phyloP scores from a whole-genome alignment of 75 land plant species.

The Isoetes taiwanensis region DNA sequence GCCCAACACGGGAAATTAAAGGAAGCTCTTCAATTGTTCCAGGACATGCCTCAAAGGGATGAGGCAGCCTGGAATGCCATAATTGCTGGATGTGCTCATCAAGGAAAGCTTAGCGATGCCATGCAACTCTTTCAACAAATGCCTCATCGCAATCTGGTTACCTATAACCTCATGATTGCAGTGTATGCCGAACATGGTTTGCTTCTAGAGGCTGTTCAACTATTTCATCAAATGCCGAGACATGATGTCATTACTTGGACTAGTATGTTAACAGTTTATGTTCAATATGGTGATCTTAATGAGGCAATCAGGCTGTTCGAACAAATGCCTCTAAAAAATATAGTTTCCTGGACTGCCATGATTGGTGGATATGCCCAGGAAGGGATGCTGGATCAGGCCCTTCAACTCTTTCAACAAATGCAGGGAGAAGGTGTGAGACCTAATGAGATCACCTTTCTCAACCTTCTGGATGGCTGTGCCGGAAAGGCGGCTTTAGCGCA shows the following conservation, averaged over 20 bases:
- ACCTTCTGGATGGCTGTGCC: slow-evolving; percentile 33
- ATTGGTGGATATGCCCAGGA: slow-evolving; percentile 44
- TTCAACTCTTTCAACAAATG: slow-evolving; percentile 25
- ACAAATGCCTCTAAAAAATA: slow-evolving; percentile 24
- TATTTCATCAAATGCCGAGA: not conserved
- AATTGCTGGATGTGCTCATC: too few relatives aligned
- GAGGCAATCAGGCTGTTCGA: slow-evolving; percentile 26
- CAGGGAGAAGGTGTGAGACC: slow-evolving; percentile 15
- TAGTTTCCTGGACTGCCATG: slow-evolving; percentile 47
- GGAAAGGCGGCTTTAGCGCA: slow-evolving; percentile 13
- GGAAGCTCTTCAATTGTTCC: slow-evolving; percentile 7
- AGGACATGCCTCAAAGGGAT: slow-evolving; percentile 23
- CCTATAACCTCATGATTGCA: too few relatives aligned
- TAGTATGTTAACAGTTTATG: slow-evolving; percentile 33
- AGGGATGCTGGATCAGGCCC: slow-evolving; percentile 33
- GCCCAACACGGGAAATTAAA: slow-evolving; percentile 28
- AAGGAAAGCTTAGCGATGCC: too few relatives aligned
- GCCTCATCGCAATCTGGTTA: too few relatives aligned
- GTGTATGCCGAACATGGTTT: slow-evolving; percentile 35
- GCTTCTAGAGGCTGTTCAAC: slow-evolving; percentile 14
- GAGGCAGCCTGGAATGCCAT: slow-evolving; percentile 32
- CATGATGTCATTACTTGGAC: slow-evolving; percentile 45
- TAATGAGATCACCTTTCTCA: slow-evolving; percentile 36
- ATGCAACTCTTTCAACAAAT: too few relatives aligned
- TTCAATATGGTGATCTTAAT: slow-evolving; percentile 33